Conservation (phyloP, 1,284 basidiomycete species). For the Leccinum subrobustum region DNA sequence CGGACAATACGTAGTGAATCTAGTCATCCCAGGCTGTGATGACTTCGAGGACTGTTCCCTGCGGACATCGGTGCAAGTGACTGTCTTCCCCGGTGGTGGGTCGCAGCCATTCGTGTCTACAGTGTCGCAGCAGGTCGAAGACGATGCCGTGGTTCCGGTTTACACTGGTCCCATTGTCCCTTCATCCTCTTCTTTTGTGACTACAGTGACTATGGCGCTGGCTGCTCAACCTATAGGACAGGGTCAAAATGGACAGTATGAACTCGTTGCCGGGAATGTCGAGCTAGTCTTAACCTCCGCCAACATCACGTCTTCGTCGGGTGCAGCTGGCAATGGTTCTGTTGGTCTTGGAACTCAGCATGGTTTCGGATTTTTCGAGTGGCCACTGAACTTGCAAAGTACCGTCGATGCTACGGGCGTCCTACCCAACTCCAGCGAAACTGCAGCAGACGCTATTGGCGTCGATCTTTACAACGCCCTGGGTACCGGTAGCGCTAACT, state of each 20-base stretch:
- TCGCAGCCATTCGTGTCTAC: constrained; percentile 63
- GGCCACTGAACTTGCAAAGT: constrained; percentile 52
- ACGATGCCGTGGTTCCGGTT: constrained; percentile 63
- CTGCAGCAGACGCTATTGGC: constrained; percentile 63
- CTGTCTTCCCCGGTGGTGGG: constrained; percentile 75
- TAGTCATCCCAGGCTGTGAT: constrained; percentile 86
- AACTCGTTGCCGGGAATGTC: constrained; percentile 80
- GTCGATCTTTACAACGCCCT: constrained; percentile 57
- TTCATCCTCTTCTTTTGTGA: constrained; percentile 67
- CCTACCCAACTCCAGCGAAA: constrained; percentile 73
- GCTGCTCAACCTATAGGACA: constrained; percentile 57
- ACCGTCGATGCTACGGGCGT: constrained; percentile 55
- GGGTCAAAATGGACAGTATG: constrained; percentile 66
- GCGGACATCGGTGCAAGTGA: constrained; percentile 82
- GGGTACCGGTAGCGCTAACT: constrained; percentile 41
- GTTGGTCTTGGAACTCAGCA: constrained; percentile 34
- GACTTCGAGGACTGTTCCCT: constrained; percentile 76
- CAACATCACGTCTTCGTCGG: constrained; percentile 39
- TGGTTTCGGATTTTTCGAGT: constrained; percentile 79
- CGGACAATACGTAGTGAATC: constrained; percentile 82
- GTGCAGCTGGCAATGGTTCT: constrained; percentile 32
- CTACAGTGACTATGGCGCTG: constrained; percentile 72
- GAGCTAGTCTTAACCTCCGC: constrained; percentile 72
- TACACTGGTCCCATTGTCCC: constrained; percentile 85
- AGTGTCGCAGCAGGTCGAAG: constrained; percentile 72